Evolutionary conservation across 2,329 filamentous ascomycete species (phyloP), one percentile per base, ranked within the genome.

Genomic region (Sarocladium brachiariae): DNA sequence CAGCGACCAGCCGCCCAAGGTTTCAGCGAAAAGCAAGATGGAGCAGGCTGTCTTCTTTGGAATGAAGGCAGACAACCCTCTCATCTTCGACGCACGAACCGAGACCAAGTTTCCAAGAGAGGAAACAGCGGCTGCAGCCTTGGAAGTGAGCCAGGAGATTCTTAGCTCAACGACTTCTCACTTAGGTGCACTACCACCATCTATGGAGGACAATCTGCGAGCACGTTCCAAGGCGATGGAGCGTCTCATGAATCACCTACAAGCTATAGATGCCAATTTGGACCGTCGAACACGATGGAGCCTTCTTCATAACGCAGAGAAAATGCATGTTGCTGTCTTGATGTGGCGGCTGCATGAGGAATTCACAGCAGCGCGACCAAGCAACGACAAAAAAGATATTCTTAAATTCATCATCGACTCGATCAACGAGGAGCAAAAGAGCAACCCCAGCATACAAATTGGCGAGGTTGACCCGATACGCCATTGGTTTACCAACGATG

Each of bases 11-110:
- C 74, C 80, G 4, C 81, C 80, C 1, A 69, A 74, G 56, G 80
- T 95, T 14, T 91, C 87, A 1, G 87, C 89, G 6, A 93, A 89
- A 68, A 88, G 83, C 68, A 96, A 93, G 67, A 77, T 99, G 35
- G 89, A 96, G 62, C 91, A 99, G 69, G 91, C 91, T 2, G 87
- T 97, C 1, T 97, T 96, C 68, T 97, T 89, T 63, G 91, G 91
- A 2, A 82, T 81, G 45, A 83, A 87, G 62, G 78, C 84, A 54
- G 83, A 88, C 60, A 97, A 90, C 59, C 87, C 92, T n/a, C 70
- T 99, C n/a, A 83, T 90, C 54, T 89, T 99, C 59, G 80, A 85
- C 38, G 78, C 83, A 38, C 80, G 81, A 55, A 74, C 80, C 34
- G 81, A 83, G 50, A 72, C 84, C 43, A 74, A 77, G 3, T 95